Conservation (phyloP, 768 basidiomycete species). For the Brasilioporus rufonigricans region DNA sequence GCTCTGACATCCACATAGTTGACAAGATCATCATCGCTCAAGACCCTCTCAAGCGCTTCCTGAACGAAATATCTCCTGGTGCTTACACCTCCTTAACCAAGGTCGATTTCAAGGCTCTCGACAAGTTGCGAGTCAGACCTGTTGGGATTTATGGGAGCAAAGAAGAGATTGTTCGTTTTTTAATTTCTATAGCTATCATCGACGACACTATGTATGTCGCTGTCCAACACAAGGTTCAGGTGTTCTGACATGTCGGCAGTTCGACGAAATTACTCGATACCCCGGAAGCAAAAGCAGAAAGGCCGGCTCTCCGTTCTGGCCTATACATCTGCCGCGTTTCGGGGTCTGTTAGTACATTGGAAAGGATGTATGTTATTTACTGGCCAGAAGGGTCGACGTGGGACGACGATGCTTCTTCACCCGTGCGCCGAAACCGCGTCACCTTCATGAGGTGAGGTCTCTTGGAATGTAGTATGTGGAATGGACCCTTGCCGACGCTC, state of each 20-base stretch:
- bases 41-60: conserved; percentile 45
- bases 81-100: conserved; percentile 55
- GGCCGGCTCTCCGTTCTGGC: conserved; percentile 44
- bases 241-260: conserved; percentile 7
- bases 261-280: conserved; percentile 8
- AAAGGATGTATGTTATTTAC: conserved; percentile 48
- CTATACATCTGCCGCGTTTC: conserved; percentile 42
- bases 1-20: conserved; percentile 34
- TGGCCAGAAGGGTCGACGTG: conserved; percentile 65
- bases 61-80: conserved; percentile 48
- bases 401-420: conserved; percentile 47
- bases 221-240: not conserved
- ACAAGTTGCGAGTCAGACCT: conserved; percentile 43
- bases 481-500: not conserved
- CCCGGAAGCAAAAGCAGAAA: not conserved
- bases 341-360: not conserved
- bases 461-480: not conserved
- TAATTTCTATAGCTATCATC: conserved; percentile 38
- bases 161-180: conserved; percentile 46
- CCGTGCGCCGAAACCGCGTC: conserved; percentile 49
- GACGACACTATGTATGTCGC: conserved; percentile 40
- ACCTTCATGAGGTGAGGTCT: conserved; percentile 56
- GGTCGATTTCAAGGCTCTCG: conserved; percentile 55
- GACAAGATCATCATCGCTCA: conserved; percentile 64
- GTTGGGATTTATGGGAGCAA: conserved; percentile 59